phyloP scores from a whole-genome alignment of 2,329 filamentous ascomycete species.

The Phaeosphaeriaceae sp. region DNA sequence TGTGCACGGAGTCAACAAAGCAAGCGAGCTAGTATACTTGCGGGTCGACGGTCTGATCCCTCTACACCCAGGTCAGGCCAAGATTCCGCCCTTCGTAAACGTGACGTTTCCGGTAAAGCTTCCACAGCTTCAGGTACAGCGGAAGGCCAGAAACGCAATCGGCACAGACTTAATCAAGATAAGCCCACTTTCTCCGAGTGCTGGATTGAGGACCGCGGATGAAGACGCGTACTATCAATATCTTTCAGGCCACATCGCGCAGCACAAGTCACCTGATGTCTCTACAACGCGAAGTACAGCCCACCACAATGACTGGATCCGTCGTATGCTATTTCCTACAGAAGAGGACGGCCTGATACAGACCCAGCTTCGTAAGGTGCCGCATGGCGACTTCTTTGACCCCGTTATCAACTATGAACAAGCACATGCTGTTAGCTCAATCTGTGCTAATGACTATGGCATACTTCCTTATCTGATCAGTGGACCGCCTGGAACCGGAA shows the following conservation, averaged over 20 bases:
- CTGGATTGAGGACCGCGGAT: neutral
- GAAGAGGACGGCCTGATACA: constrained; percentile 49
- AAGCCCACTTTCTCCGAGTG: neutral
- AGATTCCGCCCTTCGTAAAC: constrained; percentile 27
- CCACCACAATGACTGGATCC: constrained; percentile 37
- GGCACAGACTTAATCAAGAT: constrained; percentile 8
- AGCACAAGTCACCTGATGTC: neutral
- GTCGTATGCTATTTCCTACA: constrained; percentile 54
- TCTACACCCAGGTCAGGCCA: neutral
- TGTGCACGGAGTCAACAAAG: constrained; percentile 30
- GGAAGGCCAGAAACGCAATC: constrained; percentile 15
- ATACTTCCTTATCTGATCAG: constrained; percentile 56
- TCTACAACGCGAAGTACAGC: neutral
- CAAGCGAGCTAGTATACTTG: constrained; percentile 32
- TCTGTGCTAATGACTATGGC: constrained; percentile 52
- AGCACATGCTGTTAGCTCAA: constrained; percentile 53
- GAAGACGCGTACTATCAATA: neutral
- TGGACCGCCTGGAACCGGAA: constrained; percentile 60
- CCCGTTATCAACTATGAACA: constrained; percentile 57
- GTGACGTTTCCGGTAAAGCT: constrained; percentile 31
- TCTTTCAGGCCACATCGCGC: neutral
- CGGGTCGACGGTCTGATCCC: constrained; percentile 18
- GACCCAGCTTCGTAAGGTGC: constrained; percentile 44
- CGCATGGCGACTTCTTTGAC: constrained; percentile 49
- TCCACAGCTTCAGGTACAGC: constrained; percentile 10